Evolutionary conservation across 1,284 basidiomycete genomes (phyloP), one percentile per base, ranked within the genome.

Genomic region (Ganoderma sinense): DNA sequence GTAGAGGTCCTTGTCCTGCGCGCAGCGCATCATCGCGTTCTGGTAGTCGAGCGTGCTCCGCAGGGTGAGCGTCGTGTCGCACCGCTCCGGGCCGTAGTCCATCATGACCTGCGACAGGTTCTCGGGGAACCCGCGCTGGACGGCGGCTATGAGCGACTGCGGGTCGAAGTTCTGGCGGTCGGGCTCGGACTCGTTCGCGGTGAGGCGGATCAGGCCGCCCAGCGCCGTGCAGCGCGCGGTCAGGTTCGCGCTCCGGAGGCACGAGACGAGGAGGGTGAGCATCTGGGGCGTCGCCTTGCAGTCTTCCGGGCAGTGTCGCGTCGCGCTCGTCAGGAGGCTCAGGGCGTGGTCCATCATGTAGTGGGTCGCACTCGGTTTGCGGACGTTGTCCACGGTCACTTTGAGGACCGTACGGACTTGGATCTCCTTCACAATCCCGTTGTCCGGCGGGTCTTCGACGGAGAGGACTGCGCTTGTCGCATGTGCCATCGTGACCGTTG

Each of bases 401-500:
- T 83, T 81, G 4, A 91, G 72, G 39, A 89, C 79, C 2, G 73
- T 79, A 2, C 82, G 79, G 53, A 89, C 79, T 71, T 89, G 84
- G 39, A 90, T 75, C 0, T 80, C 75, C 36, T 80, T 81, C 64
- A 87, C 73, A 39, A 83, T 74, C 36, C 81, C 78, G 0, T 78
- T 75, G 53, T 83, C 77, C 0, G 81, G 79, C 0, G 80, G 73
- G 13, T 85, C 78, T 6, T 82, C 82, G 29, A 80, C 81, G n/a
- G 82, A 80, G 51, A 86, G 73, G n/a, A 86, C 84, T 7, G 84
- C 80, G 0, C 79, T 80, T 26, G 88, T 75, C n/a, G 85, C 83
- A 74, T 91, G 90, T 0, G 86, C 82, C 43, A 92, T 78, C 1
- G 83, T 85, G 6, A 83, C 81, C 51, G 90, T 82, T n/a, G 81